Percentiles rank a stretch among this genome's conserved stretches.
phyloP scores from a whole-genome alignment of 192 early-diverging fungal species.

The Coemansia sp. region DNA sequence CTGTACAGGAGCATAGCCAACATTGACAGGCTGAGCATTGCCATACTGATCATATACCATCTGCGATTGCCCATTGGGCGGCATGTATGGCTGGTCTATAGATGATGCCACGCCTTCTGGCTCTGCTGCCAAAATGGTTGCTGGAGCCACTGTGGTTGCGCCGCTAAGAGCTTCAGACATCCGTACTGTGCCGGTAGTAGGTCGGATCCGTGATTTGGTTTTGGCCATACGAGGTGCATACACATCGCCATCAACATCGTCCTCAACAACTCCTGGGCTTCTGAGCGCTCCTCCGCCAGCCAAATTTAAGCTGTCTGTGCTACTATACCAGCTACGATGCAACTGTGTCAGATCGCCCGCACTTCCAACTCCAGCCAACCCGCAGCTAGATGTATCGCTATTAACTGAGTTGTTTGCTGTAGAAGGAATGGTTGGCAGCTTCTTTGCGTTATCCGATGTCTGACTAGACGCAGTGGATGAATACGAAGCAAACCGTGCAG shows the following conservation, averaged over 20 bases:
- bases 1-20: no score
- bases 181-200: slow-evolving; percentile 10
- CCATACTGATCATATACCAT: neutral
- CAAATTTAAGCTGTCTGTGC: slow-evolving; percentile 42
- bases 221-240: slow-evolving; percentile 26
- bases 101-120: neutral
- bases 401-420: slow-evolving; percentile 22
- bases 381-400: slow-evolving; percentile 9
- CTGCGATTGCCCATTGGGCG: neutral
- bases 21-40: neutral
- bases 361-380: slow-evolving; percentile 12
- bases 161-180: slow-evolving; percentile 1
- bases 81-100: neutral
- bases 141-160: neutral
- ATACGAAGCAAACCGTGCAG: slow-evolving; percentile 35
- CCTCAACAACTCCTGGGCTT: slow-evolving; percentile 12
- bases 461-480: slow-evolving; percentile 40
- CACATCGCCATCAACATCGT: slow-evolving; percentile 10
- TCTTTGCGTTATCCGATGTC: slow-evolving; percentile 19
- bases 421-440: slow-evolving; percentile 27
- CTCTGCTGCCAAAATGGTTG: slow-evolving; percentile 2
- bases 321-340: slow-evolving; percentile 54
- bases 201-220: slow-evolving; percentile 33
- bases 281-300: slow-evolving; percentile 31
- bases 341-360: slow-evolving; percentile 30